Conservation (phyloP, 495 filamentous ascomycete species). For the Penicillium psychrofluorescens region DNA sequence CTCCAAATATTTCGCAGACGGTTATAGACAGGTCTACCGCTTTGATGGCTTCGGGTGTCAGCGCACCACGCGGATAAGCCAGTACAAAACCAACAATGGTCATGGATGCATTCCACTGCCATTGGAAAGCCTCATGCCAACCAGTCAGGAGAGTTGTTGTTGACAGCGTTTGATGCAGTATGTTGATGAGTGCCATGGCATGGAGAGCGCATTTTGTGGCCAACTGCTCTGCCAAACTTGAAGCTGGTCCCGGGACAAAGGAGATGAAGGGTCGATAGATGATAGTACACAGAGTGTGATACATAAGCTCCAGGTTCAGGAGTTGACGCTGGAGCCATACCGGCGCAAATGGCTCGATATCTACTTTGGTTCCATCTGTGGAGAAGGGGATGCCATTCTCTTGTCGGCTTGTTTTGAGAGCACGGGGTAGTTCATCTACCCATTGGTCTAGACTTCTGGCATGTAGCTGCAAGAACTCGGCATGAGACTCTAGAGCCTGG, state of each 20-base stretch:
- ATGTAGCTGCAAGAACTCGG: slow-evolving; percentile 6
- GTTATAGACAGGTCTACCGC: slow-evolving; percentile 25
- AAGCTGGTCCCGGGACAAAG: slow-evolving; percentile 6
- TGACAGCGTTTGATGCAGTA: slow-evolving; percentile 40
- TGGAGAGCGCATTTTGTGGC: slow-evolving; percentile 31
- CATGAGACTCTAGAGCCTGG: slow-evolving; percentile 10
- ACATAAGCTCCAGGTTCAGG: slow-evolving; percentile 20
- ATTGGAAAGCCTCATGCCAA: slow-evolving; percentile 40
- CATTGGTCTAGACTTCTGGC: slow-evolving; percentile 18
- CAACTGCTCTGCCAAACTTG: slow-evolving; percentile 20
- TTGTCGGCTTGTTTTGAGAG: slow-evolving; percentile 24
- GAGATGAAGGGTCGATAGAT: slow-evolving; percentile 20
- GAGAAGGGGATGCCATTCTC: slow-evolving; percentile 28
- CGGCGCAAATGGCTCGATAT: slow-evolving; percentile 28
- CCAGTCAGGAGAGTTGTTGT: slow-evolving; percentile 37
- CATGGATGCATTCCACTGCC: slow-evolving; percentile 44
- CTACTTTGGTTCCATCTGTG: slow-evolving; percentile 24
- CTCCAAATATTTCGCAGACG: slow-evolving; percentile 25
- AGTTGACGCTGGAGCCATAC: slow-evolving; percentile 25
- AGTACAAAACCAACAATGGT: slow-evolving; percentile 41
- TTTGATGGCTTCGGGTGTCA: slow-evolving; percentile 16
- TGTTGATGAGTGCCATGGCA: slow-evolving; percentile 38
- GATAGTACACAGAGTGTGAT: slow-evolving; percentile 18
- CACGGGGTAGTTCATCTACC: slow-evolving; percentile 27
- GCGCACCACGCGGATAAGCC: slow-evolving; percentile 22